These are phyloP conservation scores for Beta corolliflora DNA, from an alignment of 179 eudicot species.

Conservation along the genomic window DNA sequence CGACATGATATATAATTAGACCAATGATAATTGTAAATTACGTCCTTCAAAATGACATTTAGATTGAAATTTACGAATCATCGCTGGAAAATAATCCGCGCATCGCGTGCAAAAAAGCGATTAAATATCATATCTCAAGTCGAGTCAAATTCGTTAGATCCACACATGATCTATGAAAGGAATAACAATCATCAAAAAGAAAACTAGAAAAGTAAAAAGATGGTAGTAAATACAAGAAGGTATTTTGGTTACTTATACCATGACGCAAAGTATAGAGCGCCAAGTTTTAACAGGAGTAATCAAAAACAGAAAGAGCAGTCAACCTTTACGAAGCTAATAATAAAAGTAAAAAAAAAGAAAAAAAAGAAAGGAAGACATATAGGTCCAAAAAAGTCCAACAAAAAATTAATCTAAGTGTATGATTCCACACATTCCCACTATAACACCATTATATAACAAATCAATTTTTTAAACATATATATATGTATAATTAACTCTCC, in stretches of 20 bases:
- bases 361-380: not conserved
- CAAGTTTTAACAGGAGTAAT: not conserved
- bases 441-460: not conserved
- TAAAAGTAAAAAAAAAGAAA: not conserved
- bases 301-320: conserved; percentile 3
- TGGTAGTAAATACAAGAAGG: not conserved
- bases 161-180: not conserved
- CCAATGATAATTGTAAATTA: too few species aligned
- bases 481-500: not conserved
- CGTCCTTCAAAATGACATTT: too few species aligned
- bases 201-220: not conserved
- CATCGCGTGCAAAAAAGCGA: too few species aligned
- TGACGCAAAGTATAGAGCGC: conserved; percentile 28
- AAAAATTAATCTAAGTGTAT: not conserved
- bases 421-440: conserved; percentile 14
- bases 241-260: conserved; percentile 15
- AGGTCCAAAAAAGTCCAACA: conserved; percentile 12
- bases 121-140: too few species aligned
- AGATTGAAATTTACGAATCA: too few species aligned
- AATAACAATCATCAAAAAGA: not conserved
- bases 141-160: too few species aligned
- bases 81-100: too few species aligned
- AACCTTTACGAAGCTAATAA: conserved; percentile 19
- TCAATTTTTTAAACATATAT: not conserved
- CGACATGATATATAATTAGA: too few species aligned